These are phyloP conservation scores for Hypholoma sublateritium DNA, from an alignment of 768 basidiomycete species.

Conservation along the genomic window DNA sequence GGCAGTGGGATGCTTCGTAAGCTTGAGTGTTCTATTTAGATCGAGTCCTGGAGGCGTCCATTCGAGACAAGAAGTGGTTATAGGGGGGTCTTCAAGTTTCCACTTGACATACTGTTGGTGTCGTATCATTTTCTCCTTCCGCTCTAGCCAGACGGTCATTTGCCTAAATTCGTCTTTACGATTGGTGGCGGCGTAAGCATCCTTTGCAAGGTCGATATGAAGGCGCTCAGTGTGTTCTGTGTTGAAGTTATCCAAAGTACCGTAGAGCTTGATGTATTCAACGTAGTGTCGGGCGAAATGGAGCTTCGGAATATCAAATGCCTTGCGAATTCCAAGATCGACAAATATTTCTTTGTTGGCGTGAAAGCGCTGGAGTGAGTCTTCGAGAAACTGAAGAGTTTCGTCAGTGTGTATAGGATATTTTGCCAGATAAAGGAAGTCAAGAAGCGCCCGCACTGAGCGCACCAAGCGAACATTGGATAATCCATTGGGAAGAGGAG, in stretches of 20 bases:
- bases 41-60: too few species aligned
- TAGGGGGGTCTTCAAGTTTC: too few species aligned
- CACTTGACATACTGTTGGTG: too few species aligned
- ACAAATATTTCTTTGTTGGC: constrained; percentile 28
- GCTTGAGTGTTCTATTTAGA: too few species aligned
- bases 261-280: constrained; percentile 21
- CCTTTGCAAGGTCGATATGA: constrained; percentile 5
- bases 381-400: constrained; percentile 25
- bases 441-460: constrained; percentile 21
- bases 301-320: constrained; percentile 5
- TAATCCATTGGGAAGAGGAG: not conserved
- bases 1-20: too few species aligned
- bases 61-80: too few species aligned
- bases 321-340: constrained; percentile 12
- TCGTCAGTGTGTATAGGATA: constrained; percentile 23
- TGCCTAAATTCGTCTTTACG: not conserved
- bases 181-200: not conserved
- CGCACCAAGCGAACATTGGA: not conserved
- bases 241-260: constrained; percentile 28
- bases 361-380: constrained; percentile 27
- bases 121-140: not conserved
- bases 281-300: constrained; percentile 28
- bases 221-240: constrained; percentile 29
- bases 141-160: not conserved
- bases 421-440: constrained; percentile 33